Evolutionary conservation across 2,329 filamentous ascomycete genomes (phyloP), one percentile per base, ranked within the genome.

Genomic region (Lachnellula hyalina): DNA sequence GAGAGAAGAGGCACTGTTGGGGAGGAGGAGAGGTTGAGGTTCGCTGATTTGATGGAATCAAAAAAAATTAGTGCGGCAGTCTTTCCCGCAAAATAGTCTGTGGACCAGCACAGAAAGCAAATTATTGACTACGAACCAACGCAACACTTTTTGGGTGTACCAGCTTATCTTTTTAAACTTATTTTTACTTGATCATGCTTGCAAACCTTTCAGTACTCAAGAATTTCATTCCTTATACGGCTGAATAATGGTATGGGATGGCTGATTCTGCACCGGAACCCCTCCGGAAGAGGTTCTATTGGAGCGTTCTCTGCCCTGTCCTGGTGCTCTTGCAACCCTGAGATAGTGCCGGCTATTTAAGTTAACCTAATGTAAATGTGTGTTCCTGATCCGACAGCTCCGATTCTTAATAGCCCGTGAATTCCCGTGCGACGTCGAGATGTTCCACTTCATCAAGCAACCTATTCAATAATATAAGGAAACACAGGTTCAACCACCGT

Each of bases 361-460:
- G 9, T 32, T 11, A 32, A 21, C 21, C 21, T n/a, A 40, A 52
- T 15, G 40, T 47, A 38, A 49, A 40, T 38, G 34, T 53, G 38
- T 49, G 52, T 49, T 47, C 46, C 47, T 53, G 36, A 40, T 32
- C 28, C 28, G 28, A 32, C 28, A 32, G 28, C 28, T 41, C 51
- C 51, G 51, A 47, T 35, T 52, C 34, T 32, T 32, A 12, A 45
- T 32, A 42, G 35, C 44, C 25, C 35, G 51, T 47, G 12, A 46
- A n/a, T 46, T 52, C 21, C 28, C 28, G 41, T 47, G 28, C 28
- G 28, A 32, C 28, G 32, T 32, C 36, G 21, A 52, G 32, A 52
- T 47, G 41, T 52, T 34, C 40, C 50, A 42, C 48, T 42, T 42
- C 48, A 51, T 19, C 48, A 44, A 51, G 1, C 25, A 25, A 28